Evolutionary conservation across 176 grass and related monocot species (phyloP).

Genomic region (Zea luxurians): DNA sequence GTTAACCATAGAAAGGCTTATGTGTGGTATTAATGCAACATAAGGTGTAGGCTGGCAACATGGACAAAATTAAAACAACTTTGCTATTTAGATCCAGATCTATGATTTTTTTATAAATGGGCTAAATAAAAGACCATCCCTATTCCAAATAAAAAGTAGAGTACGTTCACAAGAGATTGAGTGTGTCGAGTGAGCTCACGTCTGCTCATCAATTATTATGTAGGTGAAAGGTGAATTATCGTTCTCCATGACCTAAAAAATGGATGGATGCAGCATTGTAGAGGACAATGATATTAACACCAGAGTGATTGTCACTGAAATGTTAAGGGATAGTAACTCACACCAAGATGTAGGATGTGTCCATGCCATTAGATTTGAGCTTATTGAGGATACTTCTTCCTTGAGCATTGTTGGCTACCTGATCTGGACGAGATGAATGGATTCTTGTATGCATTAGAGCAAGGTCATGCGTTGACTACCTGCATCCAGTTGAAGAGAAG

Average conservation of each 20-base stretch:
- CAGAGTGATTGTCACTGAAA: not conserved
- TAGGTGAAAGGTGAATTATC: conserved; percentile 94
- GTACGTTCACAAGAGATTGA: not conserved
- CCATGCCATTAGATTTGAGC: conserved; percentile 71
- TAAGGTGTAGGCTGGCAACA: not conserved
- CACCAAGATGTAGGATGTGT: conserved; percentile 80
- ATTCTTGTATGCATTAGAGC: not conserved
- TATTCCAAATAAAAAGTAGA: not conserved
- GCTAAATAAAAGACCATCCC: not conserved
- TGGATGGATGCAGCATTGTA: not conserved
- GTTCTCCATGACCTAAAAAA: conserved; percentile 68
- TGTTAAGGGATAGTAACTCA: not conserved
- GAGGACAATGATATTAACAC: not conserved
- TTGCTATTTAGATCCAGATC: not conserved
- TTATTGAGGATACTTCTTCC: conserved; percentile 66
- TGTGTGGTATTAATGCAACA: not conserved
- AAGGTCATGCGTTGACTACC: conserved; percentile 13
- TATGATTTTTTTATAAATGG: not conserved
- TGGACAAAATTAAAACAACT: not conserved
- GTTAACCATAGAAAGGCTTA: not conserved
- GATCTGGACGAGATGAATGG: not conserved
- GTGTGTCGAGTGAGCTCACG: conserved; percentile 39
- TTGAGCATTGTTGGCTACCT: conserved; percentile 68
- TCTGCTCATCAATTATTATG: conserved; percentile 91
- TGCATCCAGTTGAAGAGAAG: not conserved